Evolutionary conservation across 2,329 filamentous ascomycete species (phyloP), one percentile per base, ranked within the genome.

Genomic region (Bipolaris victoriae): DNA sequence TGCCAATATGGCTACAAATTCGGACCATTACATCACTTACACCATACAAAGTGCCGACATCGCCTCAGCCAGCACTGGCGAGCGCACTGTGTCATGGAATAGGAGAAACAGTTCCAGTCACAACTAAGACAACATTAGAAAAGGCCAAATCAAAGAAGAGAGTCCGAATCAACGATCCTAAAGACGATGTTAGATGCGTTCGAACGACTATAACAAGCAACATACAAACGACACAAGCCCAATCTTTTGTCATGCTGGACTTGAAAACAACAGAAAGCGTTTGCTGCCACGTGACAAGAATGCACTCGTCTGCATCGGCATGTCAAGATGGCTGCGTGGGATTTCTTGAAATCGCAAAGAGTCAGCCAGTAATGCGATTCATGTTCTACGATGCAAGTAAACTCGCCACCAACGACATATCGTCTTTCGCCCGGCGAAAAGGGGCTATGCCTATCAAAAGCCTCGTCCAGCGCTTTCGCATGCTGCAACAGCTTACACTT

Each of bases 1-100:
- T 31, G 13, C 60, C 57, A 3, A 62, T 62, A 20, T 62, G 60
- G 60, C 33, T 62, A 15, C 52, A 62, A 22, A 55, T 58, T 22
- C 53, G 55, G 29, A 55, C 60, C 7, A 31, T 62, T 20, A 55
- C 57, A 18, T 33, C 37, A 16, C 24, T 50, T 22, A 18, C 52
- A 29, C 3, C 31, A 7, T 46, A 15, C 7, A 33, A 3, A 24
- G 26, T 5, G 6, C 44, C 44, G 7, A 46, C 15, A 5, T 15
- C 13, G 7, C n/a, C 22, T 46, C 24, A 15, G 18, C 44, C 1
- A 7, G 26, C 44, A 7, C 26, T 46, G 13, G 44, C 26, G 22
- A 33, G 13, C 3, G 44, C 10, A 6, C 13, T 33, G 5, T 16
- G 26, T 46, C 13, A 7, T 20, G 44, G 44, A 0, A 46, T 33